These are phyloP conservation scores for Phyllosticta citribraziliensis DNA, from an alignment of 2,329 filamentous ascomycete genomes.

Conservation along the genomic window DNA sequence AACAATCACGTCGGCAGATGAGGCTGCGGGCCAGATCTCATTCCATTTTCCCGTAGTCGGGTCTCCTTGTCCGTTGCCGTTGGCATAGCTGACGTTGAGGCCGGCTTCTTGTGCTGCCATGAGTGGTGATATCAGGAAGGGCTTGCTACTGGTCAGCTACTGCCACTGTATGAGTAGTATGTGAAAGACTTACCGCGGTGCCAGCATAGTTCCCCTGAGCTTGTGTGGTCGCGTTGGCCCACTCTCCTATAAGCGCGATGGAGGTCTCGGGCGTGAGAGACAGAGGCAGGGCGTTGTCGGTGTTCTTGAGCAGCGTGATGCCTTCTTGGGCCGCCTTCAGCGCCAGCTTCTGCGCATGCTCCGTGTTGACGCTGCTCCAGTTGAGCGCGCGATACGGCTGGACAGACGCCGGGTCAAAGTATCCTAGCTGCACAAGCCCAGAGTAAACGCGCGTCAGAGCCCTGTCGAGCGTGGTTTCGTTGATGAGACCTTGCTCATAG, in stretches of 20 bases:
- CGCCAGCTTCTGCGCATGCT: conserved; percentile 45
- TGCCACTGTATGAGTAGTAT: no score
- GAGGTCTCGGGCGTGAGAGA: conserved; percentile 26
- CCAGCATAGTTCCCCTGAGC: conserved; percentile 53
- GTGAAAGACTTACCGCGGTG: conserved; percentile 22
- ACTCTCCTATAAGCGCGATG: conserved; percentile 49
- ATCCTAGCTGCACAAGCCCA: conserved; percentile 46
- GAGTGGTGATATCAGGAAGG: conserved; percentile 46
- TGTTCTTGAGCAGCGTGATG: conserved; percentile 43
- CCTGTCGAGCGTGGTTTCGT: conserved; percentile 37
- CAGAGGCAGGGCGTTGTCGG: conserved; percentile 38
- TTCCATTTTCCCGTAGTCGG: conserved; percentile 20
- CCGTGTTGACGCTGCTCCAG: conserved; percentile 47
- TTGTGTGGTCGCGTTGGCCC: conserved; percentile 47
- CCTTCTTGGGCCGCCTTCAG: conserved; percentile 41
- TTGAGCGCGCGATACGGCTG: conserved; percentile 42
- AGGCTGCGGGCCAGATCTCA: conserved; percentile 22
- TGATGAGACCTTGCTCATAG: conserved; percentile 33
- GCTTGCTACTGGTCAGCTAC: conserved; percentile 14
- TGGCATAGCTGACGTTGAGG: conserved; percentile 36
- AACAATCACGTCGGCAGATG: conserved; percentile 42
- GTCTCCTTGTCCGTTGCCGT: conserved; percentile 24
- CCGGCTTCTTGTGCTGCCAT: conserved; percentile 41
- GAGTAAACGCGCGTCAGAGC: conserved; percentile 45
- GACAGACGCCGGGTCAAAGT: conserved; percentile 43